These are phyloP conservation scores for Sporisorium iseilematis-ciliati DNA, from an alignment of 1,284 basidiomycete species.

Conservation along the genomic window DNA sequence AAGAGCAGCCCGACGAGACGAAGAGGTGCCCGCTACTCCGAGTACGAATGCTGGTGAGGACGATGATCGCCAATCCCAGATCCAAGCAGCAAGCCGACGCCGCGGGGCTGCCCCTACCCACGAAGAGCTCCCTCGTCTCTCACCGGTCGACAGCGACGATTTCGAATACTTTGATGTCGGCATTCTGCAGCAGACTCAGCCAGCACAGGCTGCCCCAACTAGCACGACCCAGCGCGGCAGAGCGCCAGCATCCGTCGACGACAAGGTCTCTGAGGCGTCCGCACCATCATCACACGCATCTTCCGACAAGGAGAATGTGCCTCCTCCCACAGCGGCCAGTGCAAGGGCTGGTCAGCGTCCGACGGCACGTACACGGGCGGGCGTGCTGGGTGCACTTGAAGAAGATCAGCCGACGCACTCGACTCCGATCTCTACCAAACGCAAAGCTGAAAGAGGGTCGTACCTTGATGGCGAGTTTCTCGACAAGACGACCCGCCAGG, in stretches of 20 bases:
- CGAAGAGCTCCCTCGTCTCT: conserved; percentile 22
- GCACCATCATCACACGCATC: conserved; percentile 21
- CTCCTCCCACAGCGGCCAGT: conserved; percentile 14
- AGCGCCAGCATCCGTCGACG: background rate
- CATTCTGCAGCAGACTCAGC: conserved; percentile 1
- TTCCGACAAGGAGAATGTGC: conserved; percentile 48
- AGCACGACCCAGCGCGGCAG: background rate
- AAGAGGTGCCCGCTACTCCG: conserved; percentile 4
- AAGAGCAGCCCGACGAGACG: conserved; percentile 2
- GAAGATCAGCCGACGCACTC: conserved; percentile 27
- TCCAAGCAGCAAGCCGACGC: conserved; percentile 14
- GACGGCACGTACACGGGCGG: conserved; percentile 5
- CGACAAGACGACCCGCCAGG: conserved; percentile 9
- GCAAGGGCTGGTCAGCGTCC: conserved; percentile 1
- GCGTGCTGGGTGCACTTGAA: conserved; percentile 15
- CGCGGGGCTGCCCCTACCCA: conserved; percentile 4
- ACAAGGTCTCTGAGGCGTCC: background rate
- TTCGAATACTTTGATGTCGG: conserved; percentile 36
- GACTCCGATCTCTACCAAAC: conserved; percentile 20
- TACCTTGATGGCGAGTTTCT: conserved; percentile 26
- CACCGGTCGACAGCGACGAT: conserved; percentile 36
- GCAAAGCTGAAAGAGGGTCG: background rate
- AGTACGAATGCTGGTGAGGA: background rate
- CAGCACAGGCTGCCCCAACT: background rate
- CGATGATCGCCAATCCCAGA: conserved; percentile 16